These are phyloP conservation scores for Phaeotremella fagi DNA, from an alignment of 768 basidiomycete genomes.

Conservation along the genomic window DNA sequence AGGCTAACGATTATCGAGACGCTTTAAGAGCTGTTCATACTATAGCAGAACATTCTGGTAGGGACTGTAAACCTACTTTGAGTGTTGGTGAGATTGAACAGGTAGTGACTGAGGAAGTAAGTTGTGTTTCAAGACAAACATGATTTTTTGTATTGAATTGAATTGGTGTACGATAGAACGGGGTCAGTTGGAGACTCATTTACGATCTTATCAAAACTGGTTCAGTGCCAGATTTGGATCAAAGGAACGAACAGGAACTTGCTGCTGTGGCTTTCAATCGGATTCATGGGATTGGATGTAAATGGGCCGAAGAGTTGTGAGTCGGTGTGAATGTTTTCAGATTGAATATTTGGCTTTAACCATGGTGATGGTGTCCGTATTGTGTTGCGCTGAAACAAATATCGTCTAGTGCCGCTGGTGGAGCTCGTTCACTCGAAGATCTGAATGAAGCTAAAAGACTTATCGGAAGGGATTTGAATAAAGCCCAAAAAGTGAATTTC, in stretches of 20 bases:
- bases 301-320: slow-evolving; percentile 26
- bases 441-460: slow-evolving; percentile 9
- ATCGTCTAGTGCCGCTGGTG: slow-evolving; percentile 21
- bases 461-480: slow-evolving; percentile 21
- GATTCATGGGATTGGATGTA: slow-evolving; percentile 36
- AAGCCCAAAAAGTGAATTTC: slow-evolving; percentile 30
- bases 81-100: slow-evolving; percentile 32
- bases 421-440: slow-evolving; percentile 37
- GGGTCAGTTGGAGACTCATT: slow-evolving; percentile 39
- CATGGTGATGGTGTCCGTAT: too few relatives aligned
- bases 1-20: slow-evolving; percentile 2
- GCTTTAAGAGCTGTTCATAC: slow-evolving; percentile 25
- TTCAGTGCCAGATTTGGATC: slow-evolving; percentile 26
- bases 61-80: slow-evolving; percentile 12
- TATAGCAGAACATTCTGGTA: slow-evolving; percentile 17
- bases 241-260: slow-evolving; percentile 15
- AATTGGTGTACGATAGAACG: slow-evolving; percentile 24
- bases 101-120: slow-evolving; percentile 36
- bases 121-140: not conserved
- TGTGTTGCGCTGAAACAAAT: not conserved
- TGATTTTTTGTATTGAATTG: not conserved
- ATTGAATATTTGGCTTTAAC: too few relatives aligned
- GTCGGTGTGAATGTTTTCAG: slow-evolving; percentile 7
- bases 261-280: slow-evolving; percentile 32
- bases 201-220: slow-evolving; percentile 27